Percentiles rank a stretch among this genome's conserved stretches.
These are phyloP conservation scores for Sphagnum tenellum DNA, from an alignment of 225 moss, liverwort and hornwort genomes.

Conservation along the genomic window DNA sequence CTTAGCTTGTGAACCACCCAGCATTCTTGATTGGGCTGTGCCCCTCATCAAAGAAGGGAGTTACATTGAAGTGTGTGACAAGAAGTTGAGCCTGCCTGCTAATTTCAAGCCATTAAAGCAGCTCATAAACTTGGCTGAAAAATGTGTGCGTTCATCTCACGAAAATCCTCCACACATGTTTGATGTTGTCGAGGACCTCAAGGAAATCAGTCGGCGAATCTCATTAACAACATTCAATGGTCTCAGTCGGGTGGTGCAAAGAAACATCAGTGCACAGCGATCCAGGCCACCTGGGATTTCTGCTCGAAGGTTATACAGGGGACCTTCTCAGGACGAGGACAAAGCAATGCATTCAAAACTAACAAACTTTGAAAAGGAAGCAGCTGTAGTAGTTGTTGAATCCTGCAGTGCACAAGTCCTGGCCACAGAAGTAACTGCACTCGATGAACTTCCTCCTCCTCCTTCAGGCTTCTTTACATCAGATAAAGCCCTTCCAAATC, in stretches of 20 bases:
- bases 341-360: neutral
- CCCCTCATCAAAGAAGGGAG: conserved; percentile 53
- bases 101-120: conserved; percentile 40
- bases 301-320: neutral
- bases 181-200: conserved; percentile 38
- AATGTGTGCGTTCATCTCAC: conserved; percentile 41
- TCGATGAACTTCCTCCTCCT: neutral
- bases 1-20: conserved; percentile 44
- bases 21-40: conserved; percentile 54
- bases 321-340: neutral
- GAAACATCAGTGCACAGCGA: conserved; percentile 30
- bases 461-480: neutral
- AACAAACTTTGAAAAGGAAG: neutral
- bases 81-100: conserved; percentile 18
- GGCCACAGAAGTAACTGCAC: neutral
- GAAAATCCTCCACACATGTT: conserved; percentile 45
- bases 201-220: conserved; percentile 29
- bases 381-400: neutral
- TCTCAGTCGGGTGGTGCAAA: conserved; percentile 23
- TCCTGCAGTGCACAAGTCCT: neutral
- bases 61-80: conserved; percentile 28
- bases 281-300: conserved; percentile 25
- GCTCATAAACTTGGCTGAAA: conserved; percentile 42
- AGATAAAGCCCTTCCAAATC: neutral
- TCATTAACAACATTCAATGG: conserved; percentile 19